A percentile compares a stretch with the other conserved stretches of the same genome.
phyloP scores from a whole-genome alignment of 2,329 filamentous ascomycete species.

The Lecanoromycetidae sp. region DNA sequence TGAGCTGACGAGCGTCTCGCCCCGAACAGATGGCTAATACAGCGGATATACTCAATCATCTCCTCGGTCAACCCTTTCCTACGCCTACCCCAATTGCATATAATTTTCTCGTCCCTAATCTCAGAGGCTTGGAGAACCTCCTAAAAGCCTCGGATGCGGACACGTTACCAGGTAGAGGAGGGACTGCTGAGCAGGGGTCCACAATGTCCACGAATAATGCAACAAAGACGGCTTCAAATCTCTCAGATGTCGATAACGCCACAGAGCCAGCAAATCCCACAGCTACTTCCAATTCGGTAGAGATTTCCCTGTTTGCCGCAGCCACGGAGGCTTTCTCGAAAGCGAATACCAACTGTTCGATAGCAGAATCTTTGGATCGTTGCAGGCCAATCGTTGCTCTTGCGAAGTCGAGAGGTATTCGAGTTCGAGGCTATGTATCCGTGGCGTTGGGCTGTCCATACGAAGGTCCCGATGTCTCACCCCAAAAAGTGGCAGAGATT shows the following conservation, averaged over 20 bases:
- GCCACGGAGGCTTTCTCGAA: constrained; percentile 54
- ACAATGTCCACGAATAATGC: constrained; percentile 33
- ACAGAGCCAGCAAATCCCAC: constrained; percentile 21
- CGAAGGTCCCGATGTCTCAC: constrained; percentile 50
- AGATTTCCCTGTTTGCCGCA: constrained; percentile 53
- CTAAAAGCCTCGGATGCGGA: constrained; percentile 35
- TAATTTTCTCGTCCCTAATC: constrained; percentile 55
- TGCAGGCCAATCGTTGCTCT: constrained; percentile 46
- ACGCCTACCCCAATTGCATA: constrained; percentile 45
- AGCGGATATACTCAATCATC: constrained; percentile 45
- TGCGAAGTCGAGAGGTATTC: constrained; percentile 43
- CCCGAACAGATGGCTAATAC: constrained; percentile 50
- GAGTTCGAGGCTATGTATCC: constrained; percentile 53
- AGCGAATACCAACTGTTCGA: constrained; percentile 54
- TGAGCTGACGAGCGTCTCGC: background rate
- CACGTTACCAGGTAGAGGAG: constrained; percentile 17
- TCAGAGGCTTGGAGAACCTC: constrained; percentile 48
- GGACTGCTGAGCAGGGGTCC: constrained; percentile 25
- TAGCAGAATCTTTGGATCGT: constrained; percentile 48
- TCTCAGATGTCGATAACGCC: constrained; percentile 8
- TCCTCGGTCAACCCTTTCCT: constrained; percentile 39
- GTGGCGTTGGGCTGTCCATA: constrained; percentile 54
- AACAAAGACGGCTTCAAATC: constrained; percentile 27
- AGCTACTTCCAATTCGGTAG: constrained; percentile 28
- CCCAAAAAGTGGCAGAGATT: constrained; percentile 48